phyloP scores from a whole-genome alignment of 805 yeast genomes.

The Saccharomycopsis fermentans region DNA sequence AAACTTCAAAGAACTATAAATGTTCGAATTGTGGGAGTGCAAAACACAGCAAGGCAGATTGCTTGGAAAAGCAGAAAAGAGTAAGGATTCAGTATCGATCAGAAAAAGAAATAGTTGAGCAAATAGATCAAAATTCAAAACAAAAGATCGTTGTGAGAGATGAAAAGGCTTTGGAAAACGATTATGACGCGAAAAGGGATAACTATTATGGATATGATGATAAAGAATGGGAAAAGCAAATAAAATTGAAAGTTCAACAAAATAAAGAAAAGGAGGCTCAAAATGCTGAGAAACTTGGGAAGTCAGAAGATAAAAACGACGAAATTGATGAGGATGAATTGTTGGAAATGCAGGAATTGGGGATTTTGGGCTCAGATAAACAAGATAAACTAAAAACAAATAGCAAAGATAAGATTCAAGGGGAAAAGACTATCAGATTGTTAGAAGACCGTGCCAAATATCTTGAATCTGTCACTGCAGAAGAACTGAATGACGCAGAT shows the following conservation, averaged over 20 bases:
- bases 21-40: constrained; percentile 32
- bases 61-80: constrained; percentile 29
- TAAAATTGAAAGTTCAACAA: constrained; percentile 12
- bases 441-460: constrained; percentile 44
- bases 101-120: constrained; percentile 9
- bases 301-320: constrained; percentile 8
- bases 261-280: constrained; percentile 28
- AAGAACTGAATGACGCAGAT: constrained; percentile 14
- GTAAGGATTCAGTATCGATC: constrained; percentile 21
- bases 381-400: constrained; percentile 15
- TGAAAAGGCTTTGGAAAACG: constrained; percentile 20
- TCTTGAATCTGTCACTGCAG: constrained; percentile 29
- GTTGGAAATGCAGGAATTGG: constrained; percentile 25
- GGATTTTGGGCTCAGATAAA: constrained; percentile 19
- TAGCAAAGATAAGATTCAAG: constrained; percentile 4
- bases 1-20: constrained; percentile 16
- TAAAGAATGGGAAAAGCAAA: constrained; percentile 35
- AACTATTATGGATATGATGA: constrained; percentile 47
- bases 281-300: constrained; percentile 6
- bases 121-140: constrained; percentile 18
- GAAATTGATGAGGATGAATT: constrained; percentile 24
- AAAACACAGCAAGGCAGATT: constrained; percentile 26
- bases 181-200: constrained; percentile 45
- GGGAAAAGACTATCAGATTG: constrained; percentile 34
- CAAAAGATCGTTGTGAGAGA: constrained; percentile 5